Evolutionary conservation across 2,329 filamentous ascomycete genomes (phyloP).

Genomic region (Neofusicoccum kwambonambiense): DNA sequence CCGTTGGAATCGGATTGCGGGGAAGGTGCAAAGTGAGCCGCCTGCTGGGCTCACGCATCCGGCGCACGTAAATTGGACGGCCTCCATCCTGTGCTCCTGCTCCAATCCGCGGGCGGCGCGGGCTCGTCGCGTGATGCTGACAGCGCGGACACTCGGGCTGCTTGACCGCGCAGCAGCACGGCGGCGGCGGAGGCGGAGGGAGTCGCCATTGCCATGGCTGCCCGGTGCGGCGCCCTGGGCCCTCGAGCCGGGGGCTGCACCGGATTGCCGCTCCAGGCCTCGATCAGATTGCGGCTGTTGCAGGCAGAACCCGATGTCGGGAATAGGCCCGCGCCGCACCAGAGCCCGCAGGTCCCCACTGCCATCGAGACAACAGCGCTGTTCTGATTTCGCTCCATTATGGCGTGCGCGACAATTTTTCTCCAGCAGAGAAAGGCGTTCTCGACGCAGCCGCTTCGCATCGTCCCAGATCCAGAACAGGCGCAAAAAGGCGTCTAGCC

Average conservation of each 20-base stretch:
- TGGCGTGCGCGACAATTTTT: constrained; percentile 5
- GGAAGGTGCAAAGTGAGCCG: constrained; percentile 25
- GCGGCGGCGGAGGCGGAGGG: neutral
- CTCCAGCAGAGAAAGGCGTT: neutral
- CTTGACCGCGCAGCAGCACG: neutral
- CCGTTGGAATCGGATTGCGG: constrained; percentile 34
- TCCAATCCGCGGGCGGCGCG: too few species aligned
- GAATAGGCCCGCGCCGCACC: neutral
- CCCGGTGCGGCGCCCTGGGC: neutral
- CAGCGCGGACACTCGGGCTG: neutral
- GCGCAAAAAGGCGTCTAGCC: too few species aligned
- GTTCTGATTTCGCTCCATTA: constrained; percentile 3
- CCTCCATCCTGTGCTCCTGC: neutral
- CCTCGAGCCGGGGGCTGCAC: neutral
- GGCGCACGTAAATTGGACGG: neutral
- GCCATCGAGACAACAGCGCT: neutral
- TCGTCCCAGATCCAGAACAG: too few species aligned
- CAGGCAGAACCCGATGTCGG: constrained; percentile 4
- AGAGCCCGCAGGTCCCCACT: neutral
- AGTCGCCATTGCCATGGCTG: neutral
- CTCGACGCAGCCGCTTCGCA: too few species aligned
- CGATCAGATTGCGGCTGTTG: constrained; percentile 5
- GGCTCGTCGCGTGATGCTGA: neutral
- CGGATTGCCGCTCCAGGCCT: neutral
- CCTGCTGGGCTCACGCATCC: neutral